A percentile compares a stretch with the other conserved stretches of the same genome.
These are phyloP conservation scores for Hericium coralloides DNA, from an alignment of 768 basidiomycete genomes.

Conservation along the genomic window DNA sequence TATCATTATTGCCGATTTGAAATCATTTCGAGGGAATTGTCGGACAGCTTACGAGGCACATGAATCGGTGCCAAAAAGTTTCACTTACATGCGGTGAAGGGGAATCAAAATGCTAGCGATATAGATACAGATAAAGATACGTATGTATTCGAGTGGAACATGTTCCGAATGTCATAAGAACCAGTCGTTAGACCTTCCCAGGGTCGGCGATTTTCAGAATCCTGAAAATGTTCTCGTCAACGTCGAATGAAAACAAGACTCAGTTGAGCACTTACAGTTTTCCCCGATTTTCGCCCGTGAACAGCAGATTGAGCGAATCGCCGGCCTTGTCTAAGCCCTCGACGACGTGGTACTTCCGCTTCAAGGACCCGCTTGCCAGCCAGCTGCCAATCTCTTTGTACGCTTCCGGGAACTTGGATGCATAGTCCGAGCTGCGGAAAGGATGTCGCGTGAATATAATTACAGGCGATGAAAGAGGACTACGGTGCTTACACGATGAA, in stretches of 20 bases:
- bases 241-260: neutral
- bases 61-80: too few relatives aligned
- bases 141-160: neutral
- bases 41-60: too few relatives aligned
- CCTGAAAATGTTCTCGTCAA: neutral
- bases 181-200: neutral
- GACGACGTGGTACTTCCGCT: neutral
- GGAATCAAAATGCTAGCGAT: too few relatives aligned
- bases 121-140: too few relatives aligned
- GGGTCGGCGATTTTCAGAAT: neutral
- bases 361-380: neutral
- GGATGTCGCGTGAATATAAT: neutral
- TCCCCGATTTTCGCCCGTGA: neutral
- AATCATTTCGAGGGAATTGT: too few relatives aligned
- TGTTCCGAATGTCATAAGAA: neutral
- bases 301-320: neutral
- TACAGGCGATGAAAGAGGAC: neutral
- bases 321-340: neutral
- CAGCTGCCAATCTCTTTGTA: neutral
- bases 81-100: too few relatives aligned
- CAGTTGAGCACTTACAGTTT: neutral
- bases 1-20: neutral
- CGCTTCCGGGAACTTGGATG: neutral
- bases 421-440: neutral
- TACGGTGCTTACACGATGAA: conserved; percentile 58